These are phyloP conservation scores for Angophora floribunda DNA, from an alignment of 345 rosid species.

Conservation along the genomic window DNA sequence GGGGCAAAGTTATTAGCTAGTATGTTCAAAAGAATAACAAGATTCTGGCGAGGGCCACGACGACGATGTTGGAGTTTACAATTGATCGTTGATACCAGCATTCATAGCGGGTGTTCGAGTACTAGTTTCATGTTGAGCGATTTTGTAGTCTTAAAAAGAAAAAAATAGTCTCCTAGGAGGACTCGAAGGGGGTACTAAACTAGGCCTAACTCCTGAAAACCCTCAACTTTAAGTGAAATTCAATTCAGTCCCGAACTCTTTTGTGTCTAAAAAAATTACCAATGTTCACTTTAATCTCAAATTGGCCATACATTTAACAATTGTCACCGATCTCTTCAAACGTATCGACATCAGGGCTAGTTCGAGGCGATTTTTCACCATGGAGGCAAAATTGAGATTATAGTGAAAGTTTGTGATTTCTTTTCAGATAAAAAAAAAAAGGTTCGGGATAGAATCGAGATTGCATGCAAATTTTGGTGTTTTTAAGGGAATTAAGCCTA, in stretches of 20 bases:
- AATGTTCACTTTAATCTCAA: too few species aligned
- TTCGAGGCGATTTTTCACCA: rapidly evolving
- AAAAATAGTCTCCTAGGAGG: neutral
- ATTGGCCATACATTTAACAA: too few species aligned
- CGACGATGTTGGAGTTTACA: neutral
- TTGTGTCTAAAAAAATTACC: too few species aligned
- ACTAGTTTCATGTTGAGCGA: neutral
- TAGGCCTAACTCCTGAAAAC: neutral
- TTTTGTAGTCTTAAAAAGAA: neutral
- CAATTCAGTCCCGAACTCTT: neutral
- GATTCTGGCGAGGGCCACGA: neutral
- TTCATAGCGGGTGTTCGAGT: neutral
- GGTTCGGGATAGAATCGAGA: neutral
- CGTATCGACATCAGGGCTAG: too few species aligned
- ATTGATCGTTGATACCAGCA: neutral
- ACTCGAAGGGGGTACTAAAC: neutral
- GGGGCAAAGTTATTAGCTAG: neutral
- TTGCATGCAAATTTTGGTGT: too few species aligned
- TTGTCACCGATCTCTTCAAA: too few species aligned
- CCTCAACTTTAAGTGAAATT: neutral
- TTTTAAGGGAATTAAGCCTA: too few species aligned
- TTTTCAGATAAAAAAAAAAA: neutral
- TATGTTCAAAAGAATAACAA: neutral
- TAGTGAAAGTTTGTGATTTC: neutral
- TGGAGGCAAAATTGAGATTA: neutral